Evolutionary conservation across 164 flowering plant species (phyloP), one percentile per base, ranked within the genome.

Genomic region (Aristolochia contorta): DNA sequence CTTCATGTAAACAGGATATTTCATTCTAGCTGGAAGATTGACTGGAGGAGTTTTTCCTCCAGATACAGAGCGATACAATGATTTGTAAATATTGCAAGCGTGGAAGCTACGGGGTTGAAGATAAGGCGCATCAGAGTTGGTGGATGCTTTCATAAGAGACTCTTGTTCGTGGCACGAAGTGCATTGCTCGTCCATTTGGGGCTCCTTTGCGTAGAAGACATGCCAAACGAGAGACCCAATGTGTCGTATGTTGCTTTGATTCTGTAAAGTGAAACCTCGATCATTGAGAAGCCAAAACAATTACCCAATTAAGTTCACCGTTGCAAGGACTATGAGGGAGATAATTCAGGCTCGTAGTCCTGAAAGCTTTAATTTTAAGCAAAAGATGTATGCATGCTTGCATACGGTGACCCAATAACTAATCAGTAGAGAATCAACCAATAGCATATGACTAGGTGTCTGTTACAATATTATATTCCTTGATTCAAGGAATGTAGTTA

Each of bases 181-280:
- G 13, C 23, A 45, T n/a, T 56, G 53, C 46, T 54, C 54, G 27
- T 64, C 14, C 66, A 64, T 7, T 22, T 64, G 1, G 59, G 54
- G n/a, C 52, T 64, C 16, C 24, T 64, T 5, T 64, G 66, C 32
- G 60, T 56, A 9, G 60, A 64, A 56, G 66, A 64, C 45, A 53
- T 45, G 19, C 47, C 66, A 24, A 32, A 9, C 12, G 59, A 45
- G 23, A 56, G 60, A 20, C 66, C 65, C 1, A 43, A 24, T 27
- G 53, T 62, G 57, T 14, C 57, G 1, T 43, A 19, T 33, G 65
- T 54, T 21, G 57, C 54, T 13, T 20, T 25, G 27, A 37, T 62
- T 47, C 50, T 62, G 8, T 21, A 30, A 18, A 62, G 37, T 43
- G 50, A 53, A 53, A 52, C 65, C 15, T 16, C 47, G 20, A 52